phyloP scores from a whole-genome alignment of 2,329 filamentous ascomycete species.

The Cordyceps cicadae region DNA sequence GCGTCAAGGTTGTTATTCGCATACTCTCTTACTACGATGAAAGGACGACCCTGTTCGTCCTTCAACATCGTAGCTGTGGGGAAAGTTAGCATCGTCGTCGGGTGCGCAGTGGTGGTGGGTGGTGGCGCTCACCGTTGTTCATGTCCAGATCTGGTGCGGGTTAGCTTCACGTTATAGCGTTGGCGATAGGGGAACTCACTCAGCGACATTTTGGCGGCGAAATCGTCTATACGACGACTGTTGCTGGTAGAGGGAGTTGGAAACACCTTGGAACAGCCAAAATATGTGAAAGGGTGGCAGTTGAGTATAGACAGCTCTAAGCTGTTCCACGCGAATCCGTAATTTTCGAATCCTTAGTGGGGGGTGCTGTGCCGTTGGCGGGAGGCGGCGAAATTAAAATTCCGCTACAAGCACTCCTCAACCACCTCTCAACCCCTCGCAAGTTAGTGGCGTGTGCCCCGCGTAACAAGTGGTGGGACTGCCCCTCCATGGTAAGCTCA shows the following conservation, averaged over 20 bases:
- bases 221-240: constrained; percentile 9
- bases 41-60: constrained; percentile 93
- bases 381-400: constrained; percentile 12
- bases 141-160: constrained; percentile 67
- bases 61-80: constrained; percentile 66
- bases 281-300: constrained; percentile 1
- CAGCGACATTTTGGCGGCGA: constrained; percentile 16
- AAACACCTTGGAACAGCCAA: constrained; percentile 8
- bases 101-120: constrained; percentile 5
- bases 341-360: constrained; percentile 19
- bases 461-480: constrained; percentile 6
- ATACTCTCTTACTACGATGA: constrained; percentile 97
- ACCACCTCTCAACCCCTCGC: constrained; percentile 9
- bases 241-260: constrained; percentile 1
- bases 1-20: constrained; percentile 26
- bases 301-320: constrained; percentile 11
- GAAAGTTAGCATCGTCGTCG: constrained; percentile 14
- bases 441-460: constrained; percentile 8
- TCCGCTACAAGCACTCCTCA: constrained; percentile 8
- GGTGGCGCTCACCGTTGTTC: constrained; percentile 59
- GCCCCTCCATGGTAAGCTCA: constrained; percentile 1
- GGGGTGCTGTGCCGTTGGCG: constrained; percentile 12
- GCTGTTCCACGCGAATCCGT: constrained; percentile 12
- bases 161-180: constrained; percentile 22
- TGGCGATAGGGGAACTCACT: constrained; percentile 15